Conservation (phyloP, 148 eudicot genomes). For the Linanthus parryae region DNA sequence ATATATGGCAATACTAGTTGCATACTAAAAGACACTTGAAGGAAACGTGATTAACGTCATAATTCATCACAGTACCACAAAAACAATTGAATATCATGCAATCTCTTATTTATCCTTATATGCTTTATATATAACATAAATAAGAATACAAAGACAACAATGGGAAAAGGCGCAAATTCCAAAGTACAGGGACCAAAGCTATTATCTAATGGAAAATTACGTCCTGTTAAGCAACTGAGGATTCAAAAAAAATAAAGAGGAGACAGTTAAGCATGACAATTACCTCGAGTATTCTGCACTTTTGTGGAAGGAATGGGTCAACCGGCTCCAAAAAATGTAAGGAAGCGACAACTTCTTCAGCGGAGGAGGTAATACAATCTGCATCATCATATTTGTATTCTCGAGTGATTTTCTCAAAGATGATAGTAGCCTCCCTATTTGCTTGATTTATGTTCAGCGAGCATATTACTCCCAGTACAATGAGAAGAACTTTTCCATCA, state of each 20-base stretch:
- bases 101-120: too few relatives aligned
- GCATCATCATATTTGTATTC: slow-evolving; percentile 10
- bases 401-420: slow-evolving; percentile 23
- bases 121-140: not conserved
- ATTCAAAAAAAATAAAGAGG: not conserved
- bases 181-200: not conserved
- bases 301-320: slow-evolving; percentile 28
- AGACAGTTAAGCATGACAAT: slow-evolving; percentile 7
- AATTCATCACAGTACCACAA: too few relatives aligned
- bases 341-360: slow-evolving; percentile 32
- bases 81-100: too few relatives aligned
- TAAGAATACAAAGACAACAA: not conserved
- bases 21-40: too few relatives aligned
- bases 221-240: not conserved
- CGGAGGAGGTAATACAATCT: slow-evolving; percentile 22
- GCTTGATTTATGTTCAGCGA: slow-evolving; percentile 10
- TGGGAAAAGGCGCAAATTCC: not conserved
- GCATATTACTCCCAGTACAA: slow-evolving; percentile 31
- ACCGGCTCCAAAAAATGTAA: slow-evolving; percentile 28
- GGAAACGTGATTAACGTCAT: too few relatives aligned
- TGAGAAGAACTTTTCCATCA: slow-evolving; percentile 33
- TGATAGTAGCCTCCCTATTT: slow-evolving; percentile 12
- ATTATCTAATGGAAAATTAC: not conserved
- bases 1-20: too few relatives aligned
- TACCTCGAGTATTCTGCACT: slow-evolving; percentile 68